These are phyloP conservation scores for Antitrichia curtipendula DNA, from an alignment of 225 moss, liverwort and hornwort species.

Conservation along the genomic window DNA sequence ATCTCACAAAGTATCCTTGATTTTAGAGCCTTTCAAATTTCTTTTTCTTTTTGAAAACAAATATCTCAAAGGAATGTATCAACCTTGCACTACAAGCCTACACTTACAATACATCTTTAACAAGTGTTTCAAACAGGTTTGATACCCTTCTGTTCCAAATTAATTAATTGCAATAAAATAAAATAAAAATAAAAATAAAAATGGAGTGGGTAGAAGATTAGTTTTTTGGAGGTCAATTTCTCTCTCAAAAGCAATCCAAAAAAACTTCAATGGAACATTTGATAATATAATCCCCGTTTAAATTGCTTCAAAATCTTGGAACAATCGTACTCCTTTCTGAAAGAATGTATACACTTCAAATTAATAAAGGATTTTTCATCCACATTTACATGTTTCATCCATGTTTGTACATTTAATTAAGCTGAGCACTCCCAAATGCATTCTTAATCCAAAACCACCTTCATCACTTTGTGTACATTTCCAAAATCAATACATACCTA, in stretches of 20 bases:
- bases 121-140: rapidly evolving
- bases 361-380: background rate
- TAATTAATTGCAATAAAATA: no score
- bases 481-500: background rate
- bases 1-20: background rate
- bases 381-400: background rate
- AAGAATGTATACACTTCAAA: background rate
- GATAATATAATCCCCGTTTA: background rate
- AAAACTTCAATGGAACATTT: background rate
- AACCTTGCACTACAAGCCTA: background rate
- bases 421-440: rapidly evolving
- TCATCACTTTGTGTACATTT: background rate
- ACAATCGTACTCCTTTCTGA: rapidly evolving
- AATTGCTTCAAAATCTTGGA: background rate
- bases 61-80: rapidly evolving
- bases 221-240: rapidly evolving
- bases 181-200: no score
- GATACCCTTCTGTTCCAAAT: rapidly evolving
- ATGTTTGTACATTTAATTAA: rapidly evolving
- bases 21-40: background rate
- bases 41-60: background rate
- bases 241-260: background rate
- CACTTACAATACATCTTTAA: background rate
- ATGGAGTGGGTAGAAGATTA: background rate
- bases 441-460: rapidly evolving